These are phyloP conservation scores for Apiospora pterosperma DNA, from an alignment of 2,329 filamentous ascomycete species.

Conservation along the genomic window DNA sequence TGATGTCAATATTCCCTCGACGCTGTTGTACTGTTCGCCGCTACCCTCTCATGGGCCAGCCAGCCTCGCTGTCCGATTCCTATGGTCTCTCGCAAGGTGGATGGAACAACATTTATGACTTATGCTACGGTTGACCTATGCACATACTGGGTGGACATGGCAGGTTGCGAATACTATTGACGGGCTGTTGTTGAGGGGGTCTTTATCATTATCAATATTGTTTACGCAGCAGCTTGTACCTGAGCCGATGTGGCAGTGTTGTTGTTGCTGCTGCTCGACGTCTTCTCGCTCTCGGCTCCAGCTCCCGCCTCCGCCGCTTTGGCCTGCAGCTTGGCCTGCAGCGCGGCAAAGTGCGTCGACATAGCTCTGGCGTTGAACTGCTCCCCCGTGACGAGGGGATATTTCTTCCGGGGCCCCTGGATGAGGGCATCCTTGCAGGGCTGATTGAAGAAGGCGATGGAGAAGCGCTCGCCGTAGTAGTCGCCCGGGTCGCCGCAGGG, in stretches of 20 bases:
- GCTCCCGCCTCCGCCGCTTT: background rate
- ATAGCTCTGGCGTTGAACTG: slow-evolving; percentile 55
- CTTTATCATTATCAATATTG: too few relatives aligned
- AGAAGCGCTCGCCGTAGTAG: slow-evolving; percentile 56
- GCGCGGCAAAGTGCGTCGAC: slow-evolving; percentile 7
- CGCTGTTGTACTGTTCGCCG: too few relatives aligned
- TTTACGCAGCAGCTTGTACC: background rate
- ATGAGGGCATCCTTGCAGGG: slow-evolving; percentile 53
- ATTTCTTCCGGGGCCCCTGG: slow-evolving; percentile 57
- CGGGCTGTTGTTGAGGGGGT: background rate
- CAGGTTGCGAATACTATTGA: background rate
- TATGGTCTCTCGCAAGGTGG: too few relatives aligned
- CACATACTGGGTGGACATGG: too few relatives aligned
- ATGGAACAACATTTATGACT: too few relatives aligned
- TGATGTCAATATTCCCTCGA: too few relatives aligned
- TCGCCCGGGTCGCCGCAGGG: slow-evolving; percentile 44
- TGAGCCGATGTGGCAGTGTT: background rate
- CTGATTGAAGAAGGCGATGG: slow-evolving; percentile 63
- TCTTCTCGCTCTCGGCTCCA: background rate
- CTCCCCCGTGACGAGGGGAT: slow-evolving; percentile 53
- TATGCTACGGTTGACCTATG: too few relatives aligned
- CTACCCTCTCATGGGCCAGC: too few relatives aligned
- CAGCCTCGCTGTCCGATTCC: too few relatives aligned
- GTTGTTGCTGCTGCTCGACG: background rate
- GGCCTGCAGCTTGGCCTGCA: slow-evolving; percentile 3